Evolutionary conservation across 2,329 filamentous ascomycete genomes (phyloP).

Genomic region (Lachnellula hyalina): DNA sequence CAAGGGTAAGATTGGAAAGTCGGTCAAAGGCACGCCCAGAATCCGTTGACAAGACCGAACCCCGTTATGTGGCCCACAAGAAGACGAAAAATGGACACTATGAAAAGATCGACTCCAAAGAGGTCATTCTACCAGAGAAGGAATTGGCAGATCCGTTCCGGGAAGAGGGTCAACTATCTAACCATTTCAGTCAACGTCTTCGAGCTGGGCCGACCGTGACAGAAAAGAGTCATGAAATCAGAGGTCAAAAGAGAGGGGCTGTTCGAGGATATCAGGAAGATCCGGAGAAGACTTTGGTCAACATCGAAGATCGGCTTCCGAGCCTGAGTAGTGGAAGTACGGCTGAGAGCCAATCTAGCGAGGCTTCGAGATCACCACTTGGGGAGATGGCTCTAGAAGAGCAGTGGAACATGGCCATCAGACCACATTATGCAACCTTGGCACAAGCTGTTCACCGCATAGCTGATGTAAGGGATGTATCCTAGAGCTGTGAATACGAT

Average conservation of each 20-base stretch:
- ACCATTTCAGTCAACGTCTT: constrained; percentile 20
- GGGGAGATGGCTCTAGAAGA: constrained; percentile 9
- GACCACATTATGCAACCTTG: constrained; percentile 27
- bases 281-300: constrained; percentile 20
- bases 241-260: not conserved
- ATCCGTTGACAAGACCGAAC: constrained; percentile 17
- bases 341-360: constrained; percentile 9
- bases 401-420: constrained; percentile 25
- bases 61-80: constrained; percentile 27
- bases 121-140: constrained; percentile 18
- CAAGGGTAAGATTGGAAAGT: constrained; percentile 14
- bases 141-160: constrained; percentile 25
- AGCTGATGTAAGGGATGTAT: constrained; percentile 25
- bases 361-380: constrained; percentile 12
- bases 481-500: not conserved
- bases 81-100: constrained; percentile 22
- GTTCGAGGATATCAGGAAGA: constrained; percentile 5
- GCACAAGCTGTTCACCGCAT: constrained; percentile 25
- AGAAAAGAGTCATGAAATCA: not conserved
- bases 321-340: constrained; percentile 16
- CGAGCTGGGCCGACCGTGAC: not conserved
- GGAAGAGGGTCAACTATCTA: constrained; percentile 13
- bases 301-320: constrained; percentile 5
- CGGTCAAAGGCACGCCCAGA: constrained; percentile 22
- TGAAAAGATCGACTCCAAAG: constrained; percentile 17